Evolutionary conservation across 1,139 yeast genomes (phyloP).

Genomic region (Saccharomyces hybrid): DNA sequence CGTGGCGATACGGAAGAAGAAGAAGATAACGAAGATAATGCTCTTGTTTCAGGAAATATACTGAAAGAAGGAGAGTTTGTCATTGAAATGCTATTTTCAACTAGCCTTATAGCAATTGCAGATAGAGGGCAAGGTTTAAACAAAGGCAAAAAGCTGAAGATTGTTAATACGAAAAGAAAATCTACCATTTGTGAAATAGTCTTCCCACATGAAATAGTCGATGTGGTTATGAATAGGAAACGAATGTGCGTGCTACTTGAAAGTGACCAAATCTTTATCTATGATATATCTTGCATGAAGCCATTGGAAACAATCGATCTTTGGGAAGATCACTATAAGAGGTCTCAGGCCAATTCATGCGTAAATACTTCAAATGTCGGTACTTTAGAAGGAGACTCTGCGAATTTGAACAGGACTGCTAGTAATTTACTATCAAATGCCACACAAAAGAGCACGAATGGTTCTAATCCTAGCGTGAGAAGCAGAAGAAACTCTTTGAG

Average conservation of each 20-base stretch:
- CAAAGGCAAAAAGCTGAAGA: constrained; percentile 45
- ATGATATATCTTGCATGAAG: constrained; percentile 67
- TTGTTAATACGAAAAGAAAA: constrained; percentile 54
- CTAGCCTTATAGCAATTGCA: constrained; percentile 58
- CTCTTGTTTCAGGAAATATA: neutral
- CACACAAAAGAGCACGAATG: neutral
- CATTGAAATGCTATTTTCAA: constrained; percentile 62
- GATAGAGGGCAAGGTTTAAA: constrained; percentile 37
- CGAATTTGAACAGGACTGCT: constrained; percentile 1
- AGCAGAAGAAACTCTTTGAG: constrained; percentile 10
- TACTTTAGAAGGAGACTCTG: neutral
- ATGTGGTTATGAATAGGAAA: constrained; percentile 59
- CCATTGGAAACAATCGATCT: constrained; percentile 52
- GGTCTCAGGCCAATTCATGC: neutral
- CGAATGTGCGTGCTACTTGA: constrained; percentile 55
- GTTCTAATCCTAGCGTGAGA: neutral
- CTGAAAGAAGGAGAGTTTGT: constrained; percentile 20
- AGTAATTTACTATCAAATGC: neutral
- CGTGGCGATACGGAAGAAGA: constrained; percentile 4
- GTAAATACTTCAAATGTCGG: constrained; percentile 2
- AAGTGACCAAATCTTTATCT: constrained; percentile 56
- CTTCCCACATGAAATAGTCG: constrained; percentile 54
- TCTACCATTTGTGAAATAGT: constrained; percentile 44
- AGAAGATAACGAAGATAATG: constrained; percentile 3
- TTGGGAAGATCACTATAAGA: constrained; percentile 20